Conservation (phyloP, 1,284 basidiomycete genomes). For the Sporisorium iseilematis-ciliati region DNA sequence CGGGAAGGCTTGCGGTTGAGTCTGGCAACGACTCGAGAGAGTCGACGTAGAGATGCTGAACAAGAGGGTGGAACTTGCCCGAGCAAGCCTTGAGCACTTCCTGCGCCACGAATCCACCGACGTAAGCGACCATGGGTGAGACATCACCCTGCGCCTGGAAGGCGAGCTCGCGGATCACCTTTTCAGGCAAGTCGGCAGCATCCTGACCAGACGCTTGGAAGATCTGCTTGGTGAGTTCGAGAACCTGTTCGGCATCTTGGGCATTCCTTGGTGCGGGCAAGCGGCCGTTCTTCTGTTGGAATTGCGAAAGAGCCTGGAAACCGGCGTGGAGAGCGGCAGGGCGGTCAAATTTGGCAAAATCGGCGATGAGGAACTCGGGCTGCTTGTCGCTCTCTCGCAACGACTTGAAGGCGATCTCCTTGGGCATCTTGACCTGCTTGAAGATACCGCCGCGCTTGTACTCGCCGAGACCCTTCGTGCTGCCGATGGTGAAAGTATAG, state of each 20-base stretch:
- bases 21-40: constrained; percentile 83
- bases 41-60: constrained; percentile 97
- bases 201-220: constrained; percentile 74
- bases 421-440: constrained; percentile 99
- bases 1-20: constrained; percentile 74
- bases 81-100: constrained; percentile 97
- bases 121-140: constrained; percentile 89
- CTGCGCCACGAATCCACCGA: constrained; percentile 97
- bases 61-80: constrained; percentile 97
- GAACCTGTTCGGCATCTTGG: constrained; percentile 81
- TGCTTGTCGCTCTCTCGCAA: constrained; percentile 84
- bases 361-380: constrained; percentile 93
- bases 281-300: constrained; percentile 77
- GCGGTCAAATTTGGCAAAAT: constrained; percentile 97
- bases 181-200: constrained; percentile 80
- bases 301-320: constrained; percentile 92
- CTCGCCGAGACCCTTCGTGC: constrained; percentile 72
- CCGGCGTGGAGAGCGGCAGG: constrained; percentile 90
- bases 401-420: constrained; percentile 85
- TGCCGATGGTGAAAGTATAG: constrained; percentile 70
- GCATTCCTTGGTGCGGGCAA: constrained; percentile 86
- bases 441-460: constrained; percentile 95
- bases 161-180: constrained; percentile 82
- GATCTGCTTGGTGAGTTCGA: constrained; percentile 83
- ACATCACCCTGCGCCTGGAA: constrained; percentile 95